A percentile compares a stretch with the other conserved stretches of the same genome.
These are phyloP conservation scores for Kodamaea laetipori DNA, from an alignment of 805 yeast species.

Conservation along the genomic window DNA sequence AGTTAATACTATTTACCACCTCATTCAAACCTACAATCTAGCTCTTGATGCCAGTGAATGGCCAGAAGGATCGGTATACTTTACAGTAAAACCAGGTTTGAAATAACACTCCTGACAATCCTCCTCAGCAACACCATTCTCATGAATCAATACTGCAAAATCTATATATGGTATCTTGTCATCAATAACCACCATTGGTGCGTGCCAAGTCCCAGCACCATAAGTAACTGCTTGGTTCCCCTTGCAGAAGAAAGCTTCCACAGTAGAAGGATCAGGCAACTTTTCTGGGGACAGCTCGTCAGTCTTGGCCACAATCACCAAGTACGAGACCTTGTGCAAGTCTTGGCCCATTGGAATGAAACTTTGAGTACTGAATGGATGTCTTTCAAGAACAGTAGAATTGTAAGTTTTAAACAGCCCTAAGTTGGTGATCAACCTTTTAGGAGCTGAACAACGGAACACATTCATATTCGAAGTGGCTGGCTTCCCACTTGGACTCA, in stretches of 20 bases:
- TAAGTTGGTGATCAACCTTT: slow-evolving; percentile 47
- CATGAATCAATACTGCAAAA: slow-evolving; percentile 87
- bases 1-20: not conserved
- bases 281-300: slow-evolving; percentile 37
- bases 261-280: slow-evolving; percentile 61
- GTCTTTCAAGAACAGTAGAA: slow-evolving; percentile 81
- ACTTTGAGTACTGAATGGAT: slow-evolving; percentile 86
- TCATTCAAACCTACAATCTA: not conserved
- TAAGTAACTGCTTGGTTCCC: slow-evolving; percentile 92
- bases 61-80: slow-evolving; percentile 20
- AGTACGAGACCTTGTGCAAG: slow-evolving; percentile 52
- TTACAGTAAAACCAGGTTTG: slow-evolving; percentile 54
- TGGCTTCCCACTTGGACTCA: slow-evolving; percentile 47
- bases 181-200: slow-evolving; percentile 89
- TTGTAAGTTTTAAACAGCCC: slow-evolving; percentile 35
- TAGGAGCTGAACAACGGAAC: slow-evolving; percentile 78
- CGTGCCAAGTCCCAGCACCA: slow-evolving; percentile 89
- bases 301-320: slow-evolving; percentile 78
- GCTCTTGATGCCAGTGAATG: slow-evolving; percentile 5
- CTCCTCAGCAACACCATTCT: slow-evolving; percentile 74
- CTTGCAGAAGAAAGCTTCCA: slow-evolving; percentile 69
- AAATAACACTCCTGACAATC: slow-evolving; percentile 82
- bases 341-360: slow-evolving; percentile 85
- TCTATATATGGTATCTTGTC: slow-evolving; percentile 55
- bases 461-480: slow-evolving; percentile 78